Base-by-base conservation (phyloP, 1,139 yeast species). In the Yamadazyma membranifaciens region DNA sequence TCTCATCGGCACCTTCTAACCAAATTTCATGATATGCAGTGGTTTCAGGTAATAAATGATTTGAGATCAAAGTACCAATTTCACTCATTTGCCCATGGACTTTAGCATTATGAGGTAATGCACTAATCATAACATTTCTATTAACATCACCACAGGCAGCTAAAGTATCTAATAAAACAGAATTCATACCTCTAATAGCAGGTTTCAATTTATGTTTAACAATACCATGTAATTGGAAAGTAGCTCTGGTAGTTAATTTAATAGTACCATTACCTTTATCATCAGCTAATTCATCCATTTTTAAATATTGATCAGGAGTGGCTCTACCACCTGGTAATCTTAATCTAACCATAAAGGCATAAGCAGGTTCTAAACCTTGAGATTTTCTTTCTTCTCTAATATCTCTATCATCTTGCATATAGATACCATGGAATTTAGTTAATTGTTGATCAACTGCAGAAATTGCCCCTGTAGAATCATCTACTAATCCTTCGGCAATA, bases 131-230 rank as follows among this genome's bases (percentile, higher is more conserved):
- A 38, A 91, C 97, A 60, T 91, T 91, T 78, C 98, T 86, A 68
- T 88, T 87, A 33, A 91, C 98, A 69, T 92, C 98, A 73, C 98
- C 98, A 75, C 97, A 91, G 2, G 98, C 98, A 47, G 96, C 98
- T 45, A 92, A 78, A 11, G 98, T 91, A 60, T 92, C 98, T 81
- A 92, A 78, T 55, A 91, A 76, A 10, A 83, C 85, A 17, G 95
- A 72, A 62, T 91, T 91, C 83, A 92, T 89, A 38, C 94, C 96
- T 69, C 96, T 84, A 51, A 92, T 87, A 2, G 96, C 84, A 14
- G 94, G 89, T 65, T 88, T 89, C 63, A 92, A 74, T 57, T 91
- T 78, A 61, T 84, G 91, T 68, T 92, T 92, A 44, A 92, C 87
- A 46, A 92, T 81, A 62, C 98, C 98, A 57, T 92, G 98, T 49